phyloP scores from a whole-genome alignment of 2,329 filamentous ascomycete genomes.

The Xylaria sp. region DNA sequence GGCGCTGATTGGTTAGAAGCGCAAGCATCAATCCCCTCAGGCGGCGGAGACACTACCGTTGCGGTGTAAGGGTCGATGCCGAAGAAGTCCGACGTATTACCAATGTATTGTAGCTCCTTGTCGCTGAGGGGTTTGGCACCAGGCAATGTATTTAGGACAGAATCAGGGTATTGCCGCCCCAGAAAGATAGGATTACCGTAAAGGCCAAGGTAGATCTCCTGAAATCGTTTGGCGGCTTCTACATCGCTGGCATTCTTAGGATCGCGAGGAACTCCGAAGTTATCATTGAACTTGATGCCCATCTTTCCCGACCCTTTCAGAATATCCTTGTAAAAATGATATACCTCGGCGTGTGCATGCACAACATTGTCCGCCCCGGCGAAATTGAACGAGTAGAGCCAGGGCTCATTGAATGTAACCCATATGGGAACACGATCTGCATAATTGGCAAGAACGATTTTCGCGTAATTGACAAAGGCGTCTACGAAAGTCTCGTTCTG shows the following conservation, averaged over 20 bases:
- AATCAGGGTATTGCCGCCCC: constrained; percentile 55
- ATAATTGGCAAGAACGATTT: constrained; percentile 57
- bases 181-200: constrained; percentile 61
- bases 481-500: constrained; percentile 48
- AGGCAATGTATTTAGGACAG: constrained; percentile 54
- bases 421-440: constrained; percentile 57
- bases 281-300: constrained; percentile 55
- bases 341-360: constrained; percentile 55
- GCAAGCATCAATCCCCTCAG: constrained; percentile 55
- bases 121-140: constrained; percentile 31
- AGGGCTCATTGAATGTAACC: constrained; percentile 61
- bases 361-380: constrained; percentile 38
- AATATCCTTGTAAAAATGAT: constrained; percentile 60
- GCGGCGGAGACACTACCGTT: constrained; percentile 54
- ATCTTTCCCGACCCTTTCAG: constrained; percentile 57
- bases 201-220: constrained; percentile 54
- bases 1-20: constrained; percentile 47
- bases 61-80: constrained; percentile 65
- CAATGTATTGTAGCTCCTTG: constrained; percentile 55
- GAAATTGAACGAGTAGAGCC: constrained; percentile 6
- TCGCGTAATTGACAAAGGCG: constrained; percentile 59
- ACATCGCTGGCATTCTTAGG: constrained; percentile 48
- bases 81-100: constrained; percentile 60
- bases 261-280: constrained; percentile 56
- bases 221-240: constrained; percentile 52